These are phyloP conservation scores for Chrysanthemum makinoi DNA, from an alignment of 129 eudicot genomes.

Conservation along the genomic window DNA sequence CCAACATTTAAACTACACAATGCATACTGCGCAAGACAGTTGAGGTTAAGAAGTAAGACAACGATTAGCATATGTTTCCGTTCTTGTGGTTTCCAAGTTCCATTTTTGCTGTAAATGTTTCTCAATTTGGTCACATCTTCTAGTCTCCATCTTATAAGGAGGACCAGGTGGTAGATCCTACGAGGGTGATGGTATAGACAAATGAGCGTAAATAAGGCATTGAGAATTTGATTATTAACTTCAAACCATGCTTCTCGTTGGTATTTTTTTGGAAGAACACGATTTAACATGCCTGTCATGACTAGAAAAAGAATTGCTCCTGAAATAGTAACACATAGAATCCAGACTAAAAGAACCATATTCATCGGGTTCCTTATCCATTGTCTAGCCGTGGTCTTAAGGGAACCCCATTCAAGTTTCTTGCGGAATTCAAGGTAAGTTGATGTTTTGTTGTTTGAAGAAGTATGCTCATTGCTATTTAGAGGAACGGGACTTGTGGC, in stretches of 20 bases:
- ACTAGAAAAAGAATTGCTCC: conserved; percentile 91
- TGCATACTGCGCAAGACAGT: conserved; percentile 91
- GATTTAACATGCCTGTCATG: conserved; percentile 90
- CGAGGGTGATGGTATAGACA: conserved; percentile 89
- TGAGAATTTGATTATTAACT: conserved; percentile 89
- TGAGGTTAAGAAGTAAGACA: conserved; percentile 59
- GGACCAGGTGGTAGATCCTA: conserved; percentile 60
- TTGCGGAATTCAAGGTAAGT: conserved; percentile 40
- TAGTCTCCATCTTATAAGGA: conserved; percentile 74
- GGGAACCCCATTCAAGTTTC: conserved; percentile 60
- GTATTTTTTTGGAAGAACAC: conserved; percentile 66
- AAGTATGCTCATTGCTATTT: conserved; percentile 26
- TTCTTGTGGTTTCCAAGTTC: conserved; percentile 84
- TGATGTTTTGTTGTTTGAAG: conserved; percentile 35
- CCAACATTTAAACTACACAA: conserved; percentile 78
- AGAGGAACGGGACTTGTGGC: conserved; percentile 37
- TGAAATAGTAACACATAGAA: conserved; percentile 70
- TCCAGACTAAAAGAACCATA: conserved; percentile 75
- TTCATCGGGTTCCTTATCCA: conserved; percentile 91
- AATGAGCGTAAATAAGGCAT: conserved; percentile 86
- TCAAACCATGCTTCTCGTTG: conserved; percentile 90
- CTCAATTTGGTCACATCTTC: conserved; percentile 63
- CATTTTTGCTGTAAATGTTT: conserved; percentile 72
- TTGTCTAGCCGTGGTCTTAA: conserved; percentile 49
- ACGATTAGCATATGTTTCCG: conserved; percentile 82